A percentile compares a stretch with the other conserved stretches of the same genome.
phyloP scores from a whole-genome alignment of 2,329 filamentous ascomycete species.

The Aspergillus brunneoviolaceus region DNA sequence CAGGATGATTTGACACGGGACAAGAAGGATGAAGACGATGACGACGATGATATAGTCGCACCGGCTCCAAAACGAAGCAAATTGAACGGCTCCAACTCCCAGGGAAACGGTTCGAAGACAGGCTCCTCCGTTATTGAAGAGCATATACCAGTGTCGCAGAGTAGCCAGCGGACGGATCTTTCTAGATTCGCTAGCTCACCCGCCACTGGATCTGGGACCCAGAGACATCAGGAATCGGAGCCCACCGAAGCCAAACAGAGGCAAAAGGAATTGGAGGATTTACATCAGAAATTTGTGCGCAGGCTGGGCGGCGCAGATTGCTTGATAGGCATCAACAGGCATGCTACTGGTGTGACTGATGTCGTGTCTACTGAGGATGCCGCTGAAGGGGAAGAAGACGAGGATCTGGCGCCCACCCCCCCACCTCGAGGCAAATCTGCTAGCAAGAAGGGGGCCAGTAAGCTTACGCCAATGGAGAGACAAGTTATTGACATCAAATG shows the following conservation, averaged over 20 bases:
- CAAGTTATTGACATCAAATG: slow-evolving; percentile 93
- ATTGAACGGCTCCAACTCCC: slow-evolving; percentile 22
- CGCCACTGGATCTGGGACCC: slow-evolving; percentile 36
- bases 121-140: slow-evolving; percentile 1
- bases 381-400: slow-evolving; percentile 57
- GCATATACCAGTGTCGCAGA: slow-evolving; percentile 33
- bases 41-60: slow-evolving; percentile 43
- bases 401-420: slow-evolving; percentile 46
- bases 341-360: slow-evolving; percentile 56
- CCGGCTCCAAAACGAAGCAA: slow-evolving; percentile 44
- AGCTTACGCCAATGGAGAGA: slow-evolving; percentile 90
- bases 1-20: slow-evolving; percentile 1
- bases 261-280: slow-evolving; percentile 62
- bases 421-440: slow-evolving; percentile 47
- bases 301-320: slow-evolving; percentile 87
- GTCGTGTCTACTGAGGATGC: slow-evolving; percentile 56
- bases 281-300: slow-evolving; percentile 84
- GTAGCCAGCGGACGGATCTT: slow-evolving; percentile 55
- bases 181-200: slow-evolving; percentile 59
- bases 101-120: slow-evolving; percentile 13
- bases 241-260: slow-evolving; percentile 52
- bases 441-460: slow-evolving; percentile 71
- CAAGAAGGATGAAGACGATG: slow-evolving; percentile 26
- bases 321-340: slow-evolving; percentile 64
- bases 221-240: slow-evolving; percentile 33